phyloP scores from a whole-genome alignment of 2,329 filamentous ascomycete genomes.

The Catunica adiposa region DNA sequence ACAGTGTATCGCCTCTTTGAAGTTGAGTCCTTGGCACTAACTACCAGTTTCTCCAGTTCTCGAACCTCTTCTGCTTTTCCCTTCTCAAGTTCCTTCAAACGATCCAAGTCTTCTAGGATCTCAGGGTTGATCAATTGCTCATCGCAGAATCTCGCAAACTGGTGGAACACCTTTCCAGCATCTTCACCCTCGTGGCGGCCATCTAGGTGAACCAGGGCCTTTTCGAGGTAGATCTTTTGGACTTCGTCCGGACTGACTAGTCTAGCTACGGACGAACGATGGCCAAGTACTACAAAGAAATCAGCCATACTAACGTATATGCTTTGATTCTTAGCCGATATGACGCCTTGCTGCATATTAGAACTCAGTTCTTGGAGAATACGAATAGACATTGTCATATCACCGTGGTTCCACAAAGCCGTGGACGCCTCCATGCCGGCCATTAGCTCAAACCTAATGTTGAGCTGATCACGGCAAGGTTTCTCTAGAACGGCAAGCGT shows the following conservation, averaged over 20 bases:
- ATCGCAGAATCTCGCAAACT: constrained; percentile 91
- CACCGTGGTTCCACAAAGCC: constrained; percentile 86
- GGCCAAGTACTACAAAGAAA: constrained; percentile 70
- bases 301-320: constrained; percentile 60
- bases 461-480: constrained; percentile 46
- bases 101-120: constrained; percentile 64
- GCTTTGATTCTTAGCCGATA: constrained; percentile 51
- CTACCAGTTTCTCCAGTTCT: constrained; percentile 42
- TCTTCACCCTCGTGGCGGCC: constrained; percentile 50
- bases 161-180: constrained; percentile 78
- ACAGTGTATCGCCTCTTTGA: constrained; percentile 39
- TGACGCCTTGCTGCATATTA: neutral
- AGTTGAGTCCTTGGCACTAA: constrained; percentile 34
- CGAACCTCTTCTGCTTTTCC: constrained; percentile 55
- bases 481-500: constrained; percentile 63
- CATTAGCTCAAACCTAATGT: constrained; percentile 59
- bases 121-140: constrained; percentile 80
- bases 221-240: constrained; percentile 68
- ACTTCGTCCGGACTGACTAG: constrained; percentile 85
- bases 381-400: constrained; percentile 73
- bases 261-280: constrained; percentile 75
- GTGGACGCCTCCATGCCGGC: constrained; percentile 71
- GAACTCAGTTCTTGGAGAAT: constrained; percentile 58
- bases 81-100: constrained; percentile 50
- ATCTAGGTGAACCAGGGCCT: constrained; percentile 67